These are phyloP conservation scores for Cryphonectria nitschkei DNA, from an alignment of 2,329 filamentous ascomycete genomes.

Conservation along the genomic window DNA sequence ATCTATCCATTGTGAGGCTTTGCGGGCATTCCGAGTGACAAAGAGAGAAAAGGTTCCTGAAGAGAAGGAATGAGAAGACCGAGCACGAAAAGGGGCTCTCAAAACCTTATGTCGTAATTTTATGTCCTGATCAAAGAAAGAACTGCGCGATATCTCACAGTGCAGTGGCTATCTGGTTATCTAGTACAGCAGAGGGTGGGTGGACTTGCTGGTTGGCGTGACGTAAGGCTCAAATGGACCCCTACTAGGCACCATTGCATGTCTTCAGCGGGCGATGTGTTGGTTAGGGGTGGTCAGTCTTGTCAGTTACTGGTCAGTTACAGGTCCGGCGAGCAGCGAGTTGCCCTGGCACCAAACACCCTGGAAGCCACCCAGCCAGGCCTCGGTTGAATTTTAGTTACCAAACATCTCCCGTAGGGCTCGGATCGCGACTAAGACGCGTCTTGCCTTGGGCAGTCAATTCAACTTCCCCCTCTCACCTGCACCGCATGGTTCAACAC, in stretches of 20 bases:
- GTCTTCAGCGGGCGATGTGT: background rate
- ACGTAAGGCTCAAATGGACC: slow-evolving; percentile 19
- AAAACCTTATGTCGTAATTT: background rate
- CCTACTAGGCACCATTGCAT: slow-evolving; percentile 3
- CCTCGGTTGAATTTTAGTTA: background rate
- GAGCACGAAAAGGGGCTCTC: background rate
- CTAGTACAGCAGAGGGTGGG: background rate
- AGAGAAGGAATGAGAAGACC: background rate
- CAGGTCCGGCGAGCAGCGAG: background rate
- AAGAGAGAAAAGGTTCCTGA: background rate
- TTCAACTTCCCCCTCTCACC: background rate
- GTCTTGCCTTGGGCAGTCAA: slow-evolving; percentile 6
- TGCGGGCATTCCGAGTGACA: background rate
- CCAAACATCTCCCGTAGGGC: slow-evolving; percentile 10
- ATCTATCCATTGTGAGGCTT: slow-evolving; percentile 45
- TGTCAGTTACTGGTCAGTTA: background rate
- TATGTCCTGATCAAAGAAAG: background rate
- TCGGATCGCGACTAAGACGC: slow-evolving; percentile 24
- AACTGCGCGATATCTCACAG: slow-evolving; percentile 12
- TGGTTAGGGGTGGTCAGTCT: background rate
- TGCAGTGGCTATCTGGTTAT: background rate
- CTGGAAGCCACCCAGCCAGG: background rate
- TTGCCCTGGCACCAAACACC: background rate
- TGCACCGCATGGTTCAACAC: background rate
- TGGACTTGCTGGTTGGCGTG: background rate